These are phyloP conservation scores for Colletotrichum horii DNA, from an alignment of 2,329 filamentous ascomycete species.

Conservation along the genomic window DNA sequence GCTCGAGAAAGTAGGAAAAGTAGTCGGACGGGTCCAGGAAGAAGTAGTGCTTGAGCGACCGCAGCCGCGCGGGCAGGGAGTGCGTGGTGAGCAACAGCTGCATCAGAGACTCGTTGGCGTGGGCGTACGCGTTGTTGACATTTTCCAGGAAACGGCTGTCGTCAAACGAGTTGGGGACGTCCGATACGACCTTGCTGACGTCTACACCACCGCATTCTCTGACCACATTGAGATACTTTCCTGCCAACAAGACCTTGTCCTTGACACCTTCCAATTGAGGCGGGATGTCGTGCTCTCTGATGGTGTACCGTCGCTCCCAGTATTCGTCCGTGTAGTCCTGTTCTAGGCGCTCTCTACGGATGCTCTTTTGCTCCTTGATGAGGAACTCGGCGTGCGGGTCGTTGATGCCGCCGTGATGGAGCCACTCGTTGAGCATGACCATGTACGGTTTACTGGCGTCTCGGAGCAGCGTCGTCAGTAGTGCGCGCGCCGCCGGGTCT, in stretches of 20 bases:
- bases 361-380: constrained; percentile 95
- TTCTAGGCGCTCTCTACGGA: constrained; percentile 86
- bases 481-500: constrained; percentile 82
- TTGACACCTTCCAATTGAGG: constrained; percentile 90
- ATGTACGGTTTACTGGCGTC: constrained; percentile 96
- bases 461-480: constrained; percentile 82
- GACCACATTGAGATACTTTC: constrained; percentile 98
- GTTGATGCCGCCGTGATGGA: constrained; percentile 93
- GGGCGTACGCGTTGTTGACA: constrained; percentile 91
- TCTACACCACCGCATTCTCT: constrained; percentile 96
- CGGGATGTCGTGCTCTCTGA: constrained; percentile 88
- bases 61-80: constrained; percentile 82
- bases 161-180: constrained; percentile 92
- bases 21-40: constrained; percentile 98
- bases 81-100: constrained; percentile 92
- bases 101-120: constrained; percentile 93
- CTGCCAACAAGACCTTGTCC: constrained; percentile 92
- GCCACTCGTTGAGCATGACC: constrained; percentile 98
- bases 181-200: constrained; percentile 83
- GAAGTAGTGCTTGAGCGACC: constrained; percentile 97
- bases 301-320: constrained; percentile 97
- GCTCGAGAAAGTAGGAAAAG: constrained; percentile 96
- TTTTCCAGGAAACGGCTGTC: constrained; percentile 93
- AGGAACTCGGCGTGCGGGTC: constrained; percentile 95
- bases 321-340: constrained; percentile 99